Percentiles rank a stretch among this genome's conserved stretches.
Conservation (phyloP, 225 moss, liverwort and hornwort species). For the Rhytidiadelphus loreus region DNA sequence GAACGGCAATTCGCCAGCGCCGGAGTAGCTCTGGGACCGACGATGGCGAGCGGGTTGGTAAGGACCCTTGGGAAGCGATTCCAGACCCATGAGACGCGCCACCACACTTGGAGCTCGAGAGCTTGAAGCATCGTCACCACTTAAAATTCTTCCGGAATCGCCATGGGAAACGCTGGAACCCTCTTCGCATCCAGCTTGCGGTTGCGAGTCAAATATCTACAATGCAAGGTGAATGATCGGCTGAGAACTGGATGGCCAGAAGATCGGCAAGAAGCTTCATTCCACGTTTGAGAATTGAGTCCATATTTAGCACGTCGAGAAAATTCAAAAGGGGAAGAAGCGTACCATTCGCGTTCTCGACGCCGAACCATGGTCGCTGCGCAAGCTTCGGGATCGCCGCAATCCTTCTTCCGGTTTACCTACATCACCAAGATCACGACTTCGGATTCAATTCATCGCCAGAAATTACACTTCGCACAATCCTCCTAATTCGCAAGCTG, state of each 20-base stretch:
- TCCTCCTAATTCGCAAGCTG: not conserved
- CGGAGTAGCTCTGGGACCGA: slow-evolving; percentile 18
- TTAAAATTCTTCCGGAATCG: not conserved
- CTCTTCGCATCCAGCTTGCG: not conserved
- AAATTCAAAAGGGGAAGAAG: not conserved
- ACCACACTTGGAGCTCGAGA: slow-evolving; percentile 68
- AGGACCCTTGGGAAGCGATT: slow-evolving; percentile 57
- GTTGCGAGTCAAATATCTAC: slow-evolving; percentile 36
- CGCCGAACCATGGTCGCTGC: not conserved
- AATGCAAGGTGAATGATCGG: not conserved
- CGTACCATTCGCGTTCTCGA: slow-evolving; percentile 15
- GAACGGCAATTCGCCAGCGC: not conserved
- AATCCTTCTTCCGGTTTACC: not conserved
- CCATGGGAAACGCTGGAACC: not conserved
- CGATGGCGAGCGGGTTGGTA: slow-evolving; percentile 15
- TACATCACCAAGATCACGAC: not conserved
- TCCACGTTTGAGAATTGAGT: not conserved
- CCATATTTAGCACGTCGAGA: not conserved
- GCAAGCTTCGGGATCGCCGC: slow-evolving; percentile 16
- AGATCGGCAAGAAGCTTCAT: not conserved
- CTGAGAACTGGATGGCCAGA: not conserved
- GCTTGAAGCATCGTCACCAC: not conserved
- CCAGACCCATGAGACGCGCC: slow-evolving; percentile 83
- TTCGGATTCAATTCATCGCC: not conserved
- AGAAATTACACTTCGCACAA: not conserved